Evolutionary conservation across 2,329 filamentous ascomycete genomes (phyloP).

Genomic region (Ophiostoma sp.): DNA sequence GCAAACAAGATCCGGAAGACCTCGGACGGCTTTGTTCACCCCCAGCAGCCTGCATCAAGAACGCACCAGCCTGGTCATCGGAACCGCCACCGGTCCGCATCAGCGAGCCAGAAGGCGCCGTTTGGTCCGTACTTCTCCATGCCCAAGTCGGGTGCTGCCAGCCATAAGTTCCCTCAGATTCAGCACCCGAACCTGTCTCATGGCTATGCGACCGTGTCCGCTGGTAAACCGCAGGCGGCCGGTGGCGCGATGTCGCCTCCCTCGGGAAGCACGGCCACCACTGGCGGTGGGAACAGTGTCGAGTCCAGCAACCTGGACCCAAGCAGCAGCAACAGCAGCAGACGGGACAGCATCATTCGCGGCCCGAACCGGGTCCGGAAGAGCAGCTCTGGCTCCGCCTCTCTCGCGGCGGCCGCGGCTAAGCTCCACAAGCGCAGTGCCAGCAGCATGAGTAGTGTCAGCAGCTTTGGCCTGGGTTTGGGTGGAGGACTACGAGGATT

Average conservation of each 20-base stretch:
- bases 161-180: slow-evolving; percentile 31
- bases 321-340: slow-evolving; percentile 35
- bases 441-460: slow-evolving; percentile 30
- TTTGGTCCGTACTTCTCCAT: slow-evolving; percentile 32
- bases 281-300: background rate
- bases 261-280: background rate
- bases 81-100: slow-evolving; percentile 27
- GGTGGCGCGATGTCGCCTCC: slow-evolving; percentile 20
- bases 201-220: slow-evolving; percentile 27
- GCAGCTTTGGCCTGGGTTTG: slow-evolving; percentile 32
- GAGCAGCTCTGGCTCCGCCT: slow-evolving; percentile 23
- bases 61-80: slow-evolving; percentile 18
- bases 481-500: slow-evolving; percentile 31
- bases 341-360: slow-evolving; percentile 31
- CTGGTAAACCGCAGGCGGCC: slow-evolving; percentile 19
- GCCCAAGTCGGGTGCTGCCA: slow-evolving; percentile 20
- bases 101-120: slow-evolving; percentile 34
- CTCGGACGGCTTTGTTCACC: slow-evolving; percentile 31
- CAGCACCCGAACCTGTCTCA: slow-evolving; percentile 31
- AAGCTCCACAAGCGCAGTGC: slow-evolving; percentile 30
- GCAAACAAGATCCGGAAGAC: slow-evolving; percentile 52
- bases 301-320: slow-evolving; percentile 15
- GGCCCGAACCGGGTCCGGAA: slow-evolving; percentile 18
- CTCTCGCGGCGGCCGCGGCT: slow-evolving; percentile 25
- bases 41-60: slow-evolving; percentile 24